Percentiles rank a stretch among this genome's conserved stretches.
phyloP scores from a whole-genome alignment of 2,329 filamentous ascomycete genomes.

The Fusarium sp. region DNA sequence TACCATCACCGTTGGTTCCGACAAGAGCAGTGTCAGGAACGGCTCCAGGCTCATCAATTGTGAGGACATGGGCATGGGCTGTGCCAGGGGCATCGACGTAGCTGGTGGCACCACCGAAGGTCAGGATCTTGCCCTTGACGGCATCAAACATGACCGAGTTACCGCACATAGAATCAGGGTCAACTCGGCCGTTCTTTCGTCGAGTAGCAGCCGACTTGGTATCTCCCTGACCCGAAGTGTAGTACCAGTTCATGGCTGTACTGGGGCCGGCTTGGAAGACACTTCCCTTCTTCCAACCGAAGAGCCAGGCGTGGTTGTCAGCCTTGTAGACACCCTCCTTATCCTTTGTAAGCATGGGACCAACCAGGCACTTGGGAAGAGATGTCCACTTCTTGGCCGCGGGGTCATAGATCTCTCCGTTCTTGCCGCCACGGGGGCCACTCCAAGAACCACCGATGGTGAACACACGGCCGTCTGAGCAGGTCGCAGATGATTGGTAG shows the following conservation, averaged over 20 bases:
- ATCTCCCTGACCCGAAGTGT: conserved; percentile 53
- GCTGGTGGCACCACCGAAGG: conserved; percentile 64
- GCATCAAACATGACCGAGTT: conserved; percentile 72
- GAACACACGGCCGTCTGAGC: conserved; percentile 39
- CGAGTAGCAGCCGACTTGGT: conserved; percentile 47
- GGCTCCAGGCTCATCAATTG: conserved; percentile 54
- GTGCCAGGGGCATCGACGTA: conserved; percentile 62
- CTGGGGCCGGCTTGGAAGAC: conserved; percentile 70
- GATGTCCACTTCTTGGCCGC: conserved; percentile 28
- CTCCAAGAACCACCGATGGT: conserved; percentile 45
- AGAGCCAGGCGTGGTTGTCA: conserved; percentile 52
- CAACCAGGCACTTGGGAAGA: conserved; percentile 57
- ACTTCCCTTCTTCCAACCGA: conserved; percentile 60
- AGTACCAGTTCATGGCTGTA: conserved; percentile 70
- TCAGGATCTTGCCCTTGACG: conserved; percentile 69
- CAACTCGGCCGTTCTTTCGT: conserved; percentile 53
- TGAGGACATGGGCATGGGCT: conserved; percentile 65
- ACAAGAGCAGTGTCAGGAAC: conserved; percentile 21
- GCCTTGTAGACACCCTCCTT: conserved; percentile 60
- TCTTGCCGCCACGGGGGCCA: conserved; percentile 33
- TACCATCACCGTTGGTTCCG: conserved; percentile 27
- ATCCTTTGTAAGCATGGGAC: conserved; percentile 63
- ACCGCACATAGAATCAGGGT: conserved; percentile 68
- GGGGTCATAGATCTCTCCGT: conserved; percentile 43
- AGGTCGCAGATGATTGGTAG: conserved; percentile 39